Evolutionary conservation across 2,329 filamentous ascomycete species (phyloP).

Genomic region (Raffaelea deltoideospora): DNA sequence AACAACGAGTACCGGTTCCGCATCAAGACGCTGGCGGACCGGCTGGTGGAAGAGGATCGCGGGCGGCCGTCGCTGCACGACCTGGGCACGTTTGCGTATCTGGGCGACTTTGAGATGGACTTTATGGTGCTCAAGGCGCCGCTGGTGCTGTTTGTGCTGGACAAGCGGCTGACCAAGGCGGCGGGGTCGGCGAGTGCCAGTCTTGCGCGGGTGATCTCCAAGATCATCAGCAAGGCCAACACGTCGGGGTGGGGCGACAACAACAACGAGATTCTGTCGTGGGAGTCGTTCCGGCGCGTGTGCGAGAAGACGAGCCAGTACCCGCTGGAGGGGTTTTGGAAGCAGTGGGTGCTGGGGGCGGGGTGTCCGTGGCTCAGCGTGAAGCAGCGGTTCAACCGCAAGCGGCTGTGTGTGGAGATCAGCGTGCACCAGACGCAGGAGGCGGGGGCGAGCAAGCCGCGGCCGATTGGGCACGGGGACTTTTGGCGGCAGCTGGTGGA

Average conservation of each 20-base stretch:
- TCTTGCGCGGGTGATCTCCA: conserved; percentile 68
- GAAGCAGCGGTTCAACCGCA: conserved; percentile 90
- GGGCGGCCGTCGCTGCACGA: conserved; percentile 70
- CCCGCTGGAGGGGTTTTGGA: conserved; percentile 71
- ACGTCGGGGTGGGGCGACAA: conserved; percentile 21
- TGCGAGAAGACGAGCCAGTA: conserved; percentile 83
- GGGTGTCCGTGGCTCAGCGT: conserved; percentile 83
- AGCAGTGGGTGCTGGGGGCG: conserved; percentile 78
- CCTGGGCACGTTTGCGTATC: conserved; percentile 59
- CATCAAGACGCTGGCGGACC: conserved; percentile 72
- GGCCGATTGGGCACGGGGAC: conserved; percentile 48
- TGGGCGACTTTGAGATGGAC: conserved; percentile 75
- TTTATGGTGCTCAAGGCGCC: conserved; percentile 87
- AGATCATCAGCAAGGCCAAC: conserved; percentile 73
- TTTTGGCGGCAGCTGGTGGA: conserved; percentile 83
- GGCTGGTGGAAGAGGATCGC: conserved; percentile 66
- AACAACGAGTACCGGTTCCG: conserved; percentile 91
- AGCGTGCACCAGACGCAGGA: conserved; percentile 64
- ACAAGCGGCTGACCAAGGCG: conserved; percentile 78
- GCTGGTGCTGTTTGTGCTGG: conserved; percentile 82
- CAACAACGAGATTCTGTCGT: conserved; percentile 58
- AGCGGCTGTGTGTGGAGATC: conserved; percentile 88
- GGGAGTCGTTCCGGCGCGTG: conserved; percentile 60
- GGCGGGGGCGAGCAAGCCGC: conserved; percentile 36
- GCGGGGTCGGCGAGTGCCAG: conserved; percentile 59